Conservation (phyloP, 2,329 filamentous ascomycete species). For the Coniochaeta prunicola region DNA sequence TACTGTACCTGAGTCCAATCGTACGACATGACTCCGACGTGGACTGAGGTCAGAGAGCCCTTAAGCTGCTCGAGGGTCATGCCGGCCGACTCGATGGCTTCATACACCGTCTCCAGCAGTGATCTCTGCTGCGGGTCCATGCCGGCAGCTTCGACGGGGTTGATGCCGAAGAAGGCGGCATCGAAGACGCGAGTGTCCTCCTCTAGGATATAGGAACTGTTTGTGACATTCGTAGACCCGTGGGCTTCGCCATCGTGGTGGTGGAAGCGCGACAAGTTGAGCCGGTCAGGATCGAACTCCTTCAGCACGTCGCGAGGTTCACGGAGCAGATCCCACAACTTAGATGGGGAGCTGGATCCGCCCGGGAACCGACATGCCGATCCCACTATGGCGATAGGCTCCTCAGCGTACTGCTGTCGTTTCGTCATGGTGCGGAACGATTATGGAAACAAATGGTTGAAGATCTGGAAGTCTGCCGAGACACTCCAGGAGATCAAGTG, state of each 20-base stretch:
- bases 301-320: conserved; percentile 18
- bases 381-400: conserved; percentile 20
- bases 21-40: conserved; percentile 16
- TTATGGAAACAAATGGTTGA: no score
- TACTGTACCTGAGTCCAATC: conserved; percentile 17
- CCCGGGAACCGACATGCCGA: conserved; percentile 25
- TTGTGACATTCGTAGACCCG: conserved; percentile 21
- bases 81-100: conserved; percentile 31
- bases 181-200: conserved; percentile 25
- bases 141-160: conserved; percentile 26
- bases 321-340: conserved; percentile 22
- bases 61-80: conserved; percentile 19
- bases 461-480: no score
- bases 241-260: conserved; percentile 23
- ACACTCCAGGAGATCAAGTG: no score
- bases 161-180: conserved; percentile 31
- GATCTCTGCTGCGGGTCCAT: conserved; percentile 35
- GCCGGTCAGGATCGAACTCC: conserved; percentile 16
- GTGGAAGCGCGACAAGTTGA: conserved; percentile 21
- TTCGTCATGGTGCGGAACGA: no score
- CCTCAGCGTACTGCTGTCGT: no score
- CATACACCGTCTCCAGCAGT: conserved; percentile 31
- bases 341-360: conserved; percentile 18
- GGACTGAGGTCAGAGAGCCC: conserved; percentile 22
- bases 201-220: conserved; percentile 21